These are phyloP conservation scores for Glycine tomentella DNA, from an alignment of 306 rosid species.

Conservation along the genomic window DNA sequence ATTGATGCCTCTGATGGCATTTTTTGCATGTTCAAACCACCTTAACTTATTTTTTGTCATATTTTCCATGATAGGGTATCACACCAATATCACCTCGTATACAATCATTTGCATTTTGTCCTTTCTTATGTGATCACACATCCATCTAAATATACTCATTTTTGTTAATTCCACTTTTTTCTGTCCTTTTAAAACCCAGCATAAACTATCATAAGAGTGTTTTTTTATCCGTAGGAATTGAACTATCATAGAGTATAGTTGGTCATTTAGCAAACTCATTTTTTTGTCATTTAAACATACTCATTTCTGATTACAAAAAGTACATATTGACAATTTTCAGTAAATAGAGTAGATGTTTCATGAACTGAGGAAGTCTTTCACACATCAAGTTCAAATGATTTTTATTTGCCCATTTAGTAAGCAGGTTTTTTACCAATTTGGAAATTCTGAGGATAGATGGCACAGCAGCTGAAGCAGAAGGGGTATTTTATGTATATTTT, in stretches of 20 bases:
- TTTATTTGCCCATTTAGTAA: not conserved
- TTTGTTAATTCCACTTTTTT: not conserved
- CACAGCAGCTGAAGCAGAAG: not conserved
- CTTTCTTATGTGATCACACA: not conserved
- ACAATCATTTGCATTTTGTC: not conserved
- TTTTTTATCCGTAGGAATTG: too few relatives aligned
- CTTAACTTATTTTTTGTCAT: not conserved
- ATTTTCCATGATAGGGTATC: not conserved
- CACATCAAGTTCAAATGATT: not conserved
- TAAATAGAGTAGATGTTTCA: too few relatives aligned
- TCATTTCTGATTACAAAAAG: not conserved
- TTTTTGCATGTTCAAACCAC: not conserved
- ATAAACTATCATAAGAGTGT: not conserved
- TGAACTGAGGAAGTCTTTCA: too few relatives aligned
- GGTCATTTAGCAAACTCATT: not conserved
- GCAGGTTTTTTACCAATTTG: not conserved
- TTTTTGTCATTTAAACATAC: not conserved
- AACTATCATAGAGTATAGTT: not conserved
- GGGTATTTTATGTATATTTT: not conserved
- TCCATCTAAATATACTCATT: not conserved
- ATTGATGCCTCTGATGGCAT: not conserved
- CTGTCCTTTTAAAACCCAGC: not conserved
- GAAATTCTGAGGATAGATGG: not conserved
- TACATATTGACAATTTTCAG: not conserved
- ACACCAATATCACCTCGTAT: not conserved